Base-by-base conservation (phyloP, 2,329 filamentous ascomycete species). In the Davidsoniella virescens region DNA sequence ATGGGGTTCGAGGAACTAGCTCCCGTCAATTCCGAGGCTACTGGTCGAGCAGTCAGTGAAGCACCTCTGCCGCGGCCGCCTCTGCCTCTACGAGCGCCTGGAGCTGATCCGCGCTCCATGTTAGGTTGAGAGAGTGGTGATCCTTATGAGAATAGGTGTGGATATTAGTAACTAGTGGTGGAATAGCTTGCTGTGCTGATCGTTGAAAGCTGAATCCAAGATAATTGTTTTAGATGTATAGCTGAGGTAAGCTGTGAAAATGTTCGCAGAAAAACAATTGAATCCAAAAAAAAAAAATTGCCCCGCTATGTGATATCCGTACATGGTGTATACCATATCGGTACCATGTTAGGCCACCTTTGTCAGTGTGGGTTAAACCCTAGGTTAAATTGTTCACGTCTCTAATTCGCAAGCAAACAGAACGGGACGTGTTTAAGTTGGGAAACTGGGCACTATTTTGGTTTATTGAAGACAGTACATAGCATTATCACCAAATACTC, bases 401-500 rank as follows among this genome's bases (percentile, higher is more conserved):
- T 9, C 16, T 41, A 17, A 41, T n/a, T 17, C 9, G 16, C 20
- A 41, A 20, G 39, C 16, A 17, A 8, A 43, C 18, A 20, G 18
- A 43, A 43, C 40, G 12, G 10, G 14, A 20, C 18, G 10, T 9
- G 41, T 8, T 43, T 23, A 12, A 16, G 20, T 17, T 4, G 18
- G 5, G 14, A 20, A 43, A 10, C 41, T 43, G 7, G 41, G n/a
- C 17, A 43, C n/a, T 4, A 14, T 20, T 23, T 17, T 39, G n/a
- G 18, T 42, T 39, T 66, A 81, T 56, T 70, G 68, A 44, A 93
- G 64, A 64, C 88, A 94, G 65, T 93, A 75, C 51, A 90, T 62
- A 3, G 87, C 80, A 58, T 90, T 76, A 50, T 87, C 81, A 1
- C 90, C 90, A 68, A 95, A 95, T 10, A 76, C 66, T 47, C 67